Evolutionary conservation across 2,329 filamentous ascomycete species (phyloP).

Genomic region (Fusarium sp.): DNA sequence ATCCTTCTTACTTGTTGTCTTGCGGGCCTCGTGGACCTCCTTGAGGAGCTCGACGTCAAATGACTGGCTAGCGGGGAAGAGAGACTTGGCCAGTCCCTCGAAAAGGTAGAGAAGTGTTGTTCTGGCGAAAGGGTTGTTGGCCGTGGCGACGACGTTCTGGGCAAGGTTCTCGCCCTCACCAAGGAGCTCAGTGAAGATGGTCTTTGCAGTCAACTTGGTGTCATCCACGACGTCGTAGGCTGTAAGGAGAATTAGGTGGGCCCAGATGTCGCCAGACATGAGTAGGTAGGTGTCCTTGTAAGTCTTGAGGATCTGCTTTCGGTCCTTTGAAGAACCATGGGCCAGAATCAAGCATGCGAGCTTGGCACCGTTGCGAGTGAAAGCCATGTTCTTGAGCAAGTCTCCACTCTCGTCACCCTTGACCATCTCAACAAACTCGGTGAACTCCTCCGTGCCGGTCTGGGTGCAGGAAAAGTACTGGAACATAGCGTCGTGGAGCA

Average conservation of each 20-base stretch:
- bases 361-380: conserved; percentile 87
- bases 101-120: conserved; percentile 84
- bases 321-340: conserved; percentile 89
- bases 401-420: conserved; percentile 93
- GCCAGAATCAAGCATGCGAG: conserved; percentile 85
- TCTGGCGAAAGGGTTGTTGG: conserved; percentile 73
- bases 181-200: conserved; percentile 87
- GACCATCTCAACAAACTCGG: conserved; percentile 87
- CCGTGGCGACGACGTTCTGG: conserved; percentile 72
- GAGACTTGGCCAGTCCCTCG: conserved; percentile 69
- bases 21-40: conserved; percentile 82
- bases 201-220: conserved; percentile 86
- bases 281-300: conserved; percentile 90
- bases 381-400: conserved; percentile 92
- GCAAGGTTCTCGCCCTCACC: conserved; percentile 74
- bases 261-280: conserved; percentile 83
- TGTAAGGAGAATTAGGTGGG: conserved; percentile 82
- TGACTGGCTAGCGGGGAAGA: conserved; percentile 71
- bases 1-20: conserved; percentile 93
- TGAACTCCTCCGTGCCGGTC: conserved; percentile 81
- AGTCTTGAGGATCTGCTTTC: conserved; percentile 85
- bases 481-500: conserved; percentile 97
- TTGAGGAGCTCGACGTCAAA: conserved; percentile 76
- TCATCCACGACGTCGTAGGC: conserved; percentile 95
- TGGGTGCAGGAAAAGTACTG: conserved; percentile 91